phyloP scores from a whole-genome alignment of 129 eudicot species.

The Lactuca sativa region DNA sequence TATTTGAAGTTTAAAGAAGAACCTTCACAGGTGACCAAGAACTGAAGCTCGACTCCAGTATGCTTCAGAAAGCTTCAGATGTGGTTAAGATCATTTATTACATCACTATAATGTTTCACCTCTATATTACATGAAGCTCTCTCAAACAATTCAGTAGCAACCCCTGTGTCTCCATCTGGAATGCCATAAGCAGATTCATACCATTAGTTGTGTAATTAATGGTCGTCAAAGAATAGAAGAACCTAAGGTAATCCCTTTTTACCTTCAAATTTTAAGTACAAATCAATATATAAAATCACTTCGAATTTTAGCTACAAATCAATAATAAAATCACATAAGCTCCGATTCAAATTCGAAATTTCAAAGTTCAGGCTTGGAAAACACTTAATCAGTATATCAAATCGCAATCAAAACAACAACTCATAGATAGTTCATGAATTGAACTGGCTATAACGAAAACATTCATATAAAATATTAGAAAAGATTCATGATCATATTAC shows the following conservation, averaged over 20 bases:
- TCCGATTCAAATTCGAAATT: no score
- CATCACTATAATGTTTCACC: slow-evolving; percentile 85
- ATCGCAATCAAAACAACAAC: no score
- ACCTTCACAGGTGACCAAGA: slow-evolving; percentile 89
- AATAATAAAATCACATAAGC: no score
- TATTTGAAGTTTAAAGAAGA: slow-evolving; percentile 7
- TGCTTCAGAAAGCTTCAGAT: slow-evolving; percentile 82
- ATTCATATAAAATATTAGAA: background rate
- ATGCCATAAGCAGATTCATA: slow-evolving; percentile 1
- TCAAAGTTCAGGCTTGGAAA: no score
- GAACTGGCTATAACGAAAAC: background rate
- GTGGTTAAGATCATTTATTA: slow-evolving; percentile 86
- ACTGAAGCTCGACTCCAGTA: slow-evolving; percentile 65
- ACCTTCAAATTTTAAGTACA: no score
- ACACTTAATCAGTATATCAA: no score
- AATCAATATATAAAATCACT: no score
- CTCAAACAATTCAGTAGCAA: slow-evolving; percentile 64
- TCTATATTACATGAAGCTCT: slow-evolving; percentile 69
- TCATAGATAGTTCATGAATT: no score
- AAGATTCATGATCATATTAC: slow-evolving; percentile 30
- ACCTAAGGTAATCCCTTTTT: no score
- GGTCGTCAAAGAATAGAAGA: background rate
- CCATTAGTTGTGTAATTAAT: no score
- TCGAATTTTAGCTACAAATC: no score
- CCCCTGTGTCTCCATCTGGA: slow-evolving; percentile 68